Percentiles rank a stretch among this genome's conserved stretches.
These are phyloP conservation scores for Hypholoma sublateritium DNA, from an alignment of 768 basidiomycete genomes.

Conservation along the genomic window DNA sequence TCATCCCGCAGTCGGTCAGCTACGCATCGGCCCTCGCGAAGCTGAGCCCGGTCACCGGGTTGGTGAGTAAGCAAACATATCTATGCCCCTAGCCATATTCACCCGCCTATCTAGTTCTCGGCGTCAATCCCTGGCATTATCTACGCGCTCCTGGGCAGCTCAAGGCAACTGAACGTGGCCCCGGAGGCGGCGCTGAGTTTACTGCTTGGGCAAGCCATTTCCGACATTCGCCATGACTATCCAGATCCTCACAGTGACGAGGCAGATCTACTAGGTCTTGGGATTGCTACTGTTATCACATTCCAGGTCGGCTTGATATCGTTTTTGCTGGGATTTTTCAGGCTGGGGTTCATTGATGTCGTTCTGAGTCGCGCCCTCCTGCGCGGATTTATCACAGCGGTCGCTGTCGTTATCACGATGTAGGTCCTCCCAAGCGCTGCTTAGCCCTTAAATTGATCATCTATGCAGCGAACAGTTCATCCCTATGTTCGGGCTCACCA, in stretches of 20 bases:
- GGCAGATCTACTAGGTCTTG: constrained; percentile 56
- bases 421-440: constrained; percentile 31
- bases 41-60: constrained; percentile 79
- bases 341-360: constrained; percentile 92
- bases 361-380: constrained; percentile 87
- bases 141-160: constrained; percentile 90
- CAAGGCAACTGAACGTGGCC: constrained; percentile 76
- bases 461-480: constrained; percentile 71
- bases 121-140: constrained; percentile 85
- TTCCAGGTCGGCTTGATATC: constrained; percentile 88
- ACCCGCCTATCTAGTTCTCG: constrained; percentile 53
- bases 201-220: constrained; percentile 83
- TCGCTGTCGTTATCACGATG: constrained; percentile 86
- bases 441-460: constrained; percentile 1
- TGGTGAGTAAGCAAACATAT: constrained; percentile 49
- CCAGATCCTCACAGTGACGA: constrained; percentile 40
- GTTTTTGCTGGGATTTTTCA: constrained; percentile 81
- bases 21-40: constrained; percentile 89
- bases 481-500: constrained; percentile 83
- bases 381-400: constrained; percentile 83
- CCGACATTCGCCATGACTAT: constrained; percentile 57
- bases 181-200: constrained; percentile 89
- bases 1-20: constrained; percentile 87
- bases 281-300: constrained; percentile 79
- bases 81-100: background rate